phyloP scores from a whole-genome alignment of 164 flowering plant species.

The Stephania yunnanensis region DNA sequence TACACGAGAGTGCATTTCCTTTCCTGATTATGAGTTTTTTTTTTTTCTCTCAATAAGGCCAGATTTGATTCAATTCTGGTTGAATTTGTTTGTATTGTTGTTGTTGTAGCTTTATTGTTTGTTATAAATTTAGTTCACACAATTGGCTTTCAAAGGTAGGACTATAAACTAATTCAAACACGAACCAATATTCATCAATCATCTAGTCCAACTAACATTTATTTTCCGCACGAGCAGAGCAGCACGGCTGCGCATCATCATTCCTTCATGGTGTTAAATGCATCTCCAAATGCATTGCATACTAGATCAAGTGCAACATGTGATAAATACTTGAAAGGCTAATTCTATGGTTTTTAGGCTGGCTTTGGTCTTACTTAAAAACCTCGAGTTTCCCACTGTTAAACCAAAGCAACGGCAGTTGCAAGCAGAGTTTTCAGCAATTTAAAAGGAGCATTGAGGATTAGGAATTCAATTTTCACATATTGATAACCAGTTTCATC shows the following conservation, averaged over 20 bases:
- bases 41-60: background rate
- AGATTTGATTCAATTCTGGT: background rate
- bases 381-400: too few species aligned
- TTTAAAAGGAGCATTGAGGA: background rate
- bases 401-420: background rate
- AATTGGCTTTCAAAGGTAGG: too few species aligned
- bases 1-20: background rate
- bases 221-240: too few species aligned
- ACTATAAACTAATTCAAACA: too few species aligned
- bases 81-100: background rate
- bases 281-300: too few species aligned
- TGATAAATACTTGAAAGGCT: background rate
- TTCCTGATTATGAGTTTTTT: background rate
- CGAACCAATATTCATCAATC: too few species aligned
- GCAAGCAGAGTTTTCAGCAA: background rate
- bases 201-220: too few species aligned
- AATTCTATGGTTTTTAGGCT: too few species aligned
- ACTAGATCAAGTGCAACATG: background rate
- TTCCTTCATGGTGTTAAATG: too few species aligned
- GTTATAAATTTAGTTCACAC: too few species aligned
- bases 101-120: background rate
- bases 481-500: background rate
- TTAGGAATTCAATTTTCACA: background rate
- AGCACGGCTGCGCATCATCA: too few species aligned
- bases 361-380: too few species aligned